A percentile compares a stretch with the other conserved stretches of the same genome.
phyloP scores from a whole-genome alignment of 2,329 filamentous ascomycete genomes.

The Pseudovirgaria hyperparasitica region DNA sequence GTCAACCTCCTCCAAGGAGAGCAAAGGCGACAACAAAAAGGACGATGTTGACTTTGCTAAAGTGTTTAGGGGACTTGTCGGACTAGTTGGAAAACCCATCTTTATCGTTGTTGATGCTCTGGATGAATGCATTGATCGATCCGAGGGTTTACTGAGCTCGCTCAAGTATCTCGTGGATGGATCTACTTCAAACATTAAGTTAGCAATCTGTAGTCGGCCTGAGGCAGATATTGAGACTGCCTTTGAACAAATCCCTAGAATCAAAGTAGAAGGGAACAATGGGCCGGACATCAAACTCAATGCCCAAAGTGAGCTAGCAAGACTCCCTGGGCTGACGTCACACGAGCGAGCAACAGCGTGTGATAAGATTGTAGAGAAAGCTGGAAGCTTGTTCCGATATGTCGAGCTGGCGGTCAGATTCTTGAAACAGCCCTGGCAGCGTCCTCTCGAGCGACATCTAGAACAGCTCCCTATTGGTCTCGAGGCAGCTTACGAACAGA shows the following conservation, averaged over 20 bases:
- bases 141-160: slow-evolving; percentile 3
- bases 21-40: background rate
- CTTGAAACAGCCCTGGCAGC: slow-evolving; percentile 2
- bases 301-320: slow-evolving; percentile 13
- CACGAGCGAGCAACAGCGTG: slow-evolving; percentile 2
- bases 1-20: background rate
- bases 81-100: slow-evolving; percentile 1
- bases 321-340: slow-evolving; percentile 1
- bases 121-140: slow-evolving; percentile 14
- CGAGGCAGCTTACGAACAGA: slow-evolving; percentile 1
- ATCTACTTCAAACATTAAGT: slow-evolving; percentile 9
- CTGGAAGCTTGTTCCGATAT: slow-evolving; percentile 3
- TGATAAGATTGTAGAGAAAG: slow-evolving; percentile 15
- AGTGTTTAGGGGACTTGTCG: background rate
- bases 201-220: slow-evolving; percentile 13
- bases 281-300: slow-evolving; percentile 6
- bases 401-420: slow-evolving; percentile 1
- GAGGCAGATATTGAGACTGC: slow-evolving; percentile 16
- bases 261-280: slow-evolving; percentile 4
- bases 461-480: slow-evolving; percentile 1
- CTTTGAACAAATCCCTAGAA: slow-evolving; percentile 7
- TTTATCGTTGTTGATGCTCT: slow-evolving; percentile 16
- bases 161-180: slow-evolving; percentile 7
- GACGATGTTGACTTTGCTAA: background rate
- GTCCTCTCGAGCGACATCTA: background rate